A percentile compares a stretch with the other conserved stretches of the same genome.
Evolutionary conservation across 306 rosid genomes (phyloP).

Genomic region (Glycine latifolia): DNA sequence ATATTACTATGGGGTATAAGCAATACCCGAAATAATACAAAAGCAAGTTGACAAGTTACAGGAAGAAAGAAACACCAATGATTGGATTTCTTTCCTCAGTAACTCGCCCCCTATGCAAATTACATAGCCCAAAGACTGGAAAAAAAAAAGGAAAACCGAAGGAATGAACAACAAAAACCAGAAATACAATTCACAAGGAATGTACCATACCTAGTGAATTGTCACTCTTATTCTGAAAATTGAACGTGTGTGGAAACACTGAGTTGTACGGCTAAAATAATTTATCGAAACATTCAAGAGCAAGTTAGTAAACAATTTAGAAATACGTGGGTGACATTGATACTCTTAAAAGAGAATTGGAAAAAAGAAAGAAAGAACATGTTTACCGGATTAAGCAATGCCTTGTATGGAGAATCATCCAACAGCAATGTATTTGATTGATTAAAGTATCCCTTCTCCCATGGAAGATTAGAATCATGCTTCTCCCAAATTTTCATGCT

Average conservation of each 20-base stretch:
- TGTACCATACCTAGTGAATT: conserved; percentile 65
- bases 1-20: too few relatives aligned
- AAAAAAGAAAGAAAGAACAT: not conserved
- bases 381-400: conserved; percentile 80
- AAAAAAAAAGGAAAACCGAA: too few relatives aligned
- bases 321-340: not conserved
- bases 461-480: conserved; percentile 74
- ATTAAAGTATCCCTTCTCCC: conserved; percentile 73
- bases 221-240: conserved; percentile 53
- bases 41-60: too few relatives aligned
- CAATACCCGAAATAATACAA: too few relatives aligned
- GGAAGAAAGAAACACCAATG: too few relatives aligned
- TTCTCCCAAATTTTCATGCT: conserved; percentile 79
- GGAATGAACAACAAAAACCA: too few relatives aligned
- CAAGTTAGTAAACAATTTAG: conserved; percentile 18
- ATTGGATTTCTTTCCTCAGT: too few relatives aligned
- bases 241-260: conserved; percentile 68
- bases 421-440: conserved; percentile 77
- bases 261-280: conserved; percentile 64
- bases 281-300: conserved; percentile 38
- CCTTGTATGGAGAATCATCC: conserved; percentile 95
- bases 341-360: not conserved
- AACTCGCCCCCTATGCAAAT: too few relatives aligned
- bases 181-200: too few relatives aligned
- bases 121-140: too few relatives aligned